Base-by-base conservation (phyloP, 2,329 filamentous ascomycete genomes). In the Macroventuria anomochaeta region DNA sequence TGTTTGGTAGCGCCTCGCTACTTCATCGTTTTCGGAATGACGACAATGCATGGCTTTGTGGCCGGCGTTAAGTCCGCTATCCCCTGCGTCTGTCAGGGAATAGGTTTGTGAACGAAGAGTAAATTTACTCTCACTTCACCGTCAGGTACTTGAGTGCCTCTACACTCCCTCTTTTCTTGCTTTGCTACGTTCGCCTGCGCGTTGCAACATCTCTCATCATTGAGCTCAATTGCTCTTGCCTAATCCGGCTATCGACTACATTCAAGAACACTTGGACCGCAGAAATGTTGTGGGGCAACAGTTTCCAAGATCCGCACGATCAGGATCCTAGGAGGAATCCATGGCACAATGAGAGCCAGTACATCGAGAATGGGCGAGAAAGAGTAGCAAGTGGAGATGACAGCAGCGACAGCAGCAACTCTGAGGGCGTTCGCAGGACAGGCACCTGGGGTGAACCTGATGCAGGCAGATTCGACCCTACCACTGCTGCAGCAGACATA, bases 391-490 rank as follows among this genome's bases (percentile, higher is more conserved):
- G 40, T 29, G 13, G 59, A 33, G 55, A 53, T 26, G 46, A 59
- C 4, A 68, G 56, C 43, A 61, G 61, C 46, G 55, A 68, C 31
- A 57, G 53, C 46, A 50, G 43, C 21, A 57, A 55, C 38, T 62
- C 70, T 8, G 43, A 64, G 74, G 51, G 58, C 31, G 58, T 70
- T 25, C 42, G 53, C 74, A 67, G 71, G 70, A 63, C 64, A 36
- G 62, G 85, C 28, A 85, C 82, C 17, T 88, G 86, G 86, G 86
- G 86, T 12, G 86, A 88, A 68, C 74, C 77, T 38, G 83, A 86
- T 66, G 77, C 79, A 23, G 84, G 84, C 5, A 80, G 80, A 20
- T 77, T 81, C 8, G 81, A 79, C 63, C 78, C 80, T 32, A 73
- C 75, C 8, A 74, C 76, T 38, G 85, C 86, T 10, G 83, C 85